Percentiles rank a stretch among this genome's conserved stretches.
Conservation (phyloP, 441 rosid genomes). For the Gossypium aridum region DNA sequence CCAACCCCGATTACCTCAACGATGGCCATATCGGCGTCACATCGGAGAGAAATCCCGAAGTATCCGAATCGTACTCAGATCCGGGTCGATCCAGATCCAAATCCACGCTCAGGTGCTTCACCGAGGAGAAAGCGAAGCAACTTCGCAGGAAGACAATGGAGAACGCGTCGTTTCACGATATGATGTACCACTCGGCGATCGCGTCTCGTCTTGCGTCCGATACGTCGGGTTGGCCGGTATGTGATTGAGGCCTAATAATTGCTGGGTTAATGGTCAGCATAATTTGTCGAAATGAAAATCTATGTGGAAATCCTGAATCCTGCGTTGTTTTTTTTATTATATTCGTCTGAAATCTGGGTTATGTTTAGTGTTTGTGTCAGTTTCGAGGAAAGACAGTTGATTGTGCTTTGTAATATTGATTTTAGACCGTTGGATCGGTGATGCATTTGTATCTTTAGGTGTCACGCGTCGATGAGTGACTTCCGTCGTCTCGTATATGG, state of each 20-base stretch:
- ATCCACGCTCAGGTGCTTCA: slow-evolving; percentile 42
- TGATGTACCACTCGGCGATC: slow-evolving; percentile 75
- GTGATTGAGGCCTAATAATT: not conserved
- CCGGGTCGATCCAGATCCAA: slow-evolving; percentile 22
- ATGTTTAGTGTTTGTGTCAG: not conserved
- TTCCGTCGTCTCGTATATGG: not conserved
- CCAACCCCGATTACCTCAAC: slow-evolving; percentile 44
- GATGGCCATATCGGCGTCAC: slow-evolving; percentile 8
- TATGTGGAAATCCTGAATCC: not conserved
- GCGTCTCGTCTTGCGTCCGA: slow-evolving; percentile 62
- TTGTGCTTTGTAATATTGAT: not conserved
- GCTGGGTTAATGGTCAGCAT: not conserved
- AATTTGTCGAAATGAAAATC: not conserved
- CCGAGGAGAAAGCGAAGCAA: slow-evolving; percentile 74
- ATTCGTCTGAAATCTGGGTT: not conserved
- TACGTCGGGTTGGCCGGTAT: not conserved
- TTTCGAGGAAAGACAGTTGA: not conserved
- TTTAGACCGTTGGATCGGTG: not conserved
- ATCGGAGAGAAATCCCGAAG: slow-evolving; percentile 1
- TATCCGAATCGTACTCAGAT: slow-evolving; percentile 13
- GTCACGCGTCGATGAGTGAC: not conserved
- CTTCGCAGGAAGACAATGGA: slow-evolving; percentile 56
- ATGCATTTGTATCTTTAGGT: not conserved
- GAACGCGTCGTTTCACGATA: slow-evolving; percentile 42
- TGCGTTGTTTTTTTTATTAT: not conserved